A percentile compares a stretch with the other conserved stretches of the same genome.
Conservation (phyloP, 345 rosid species). For the Dipteronia sinensis region DNA sequence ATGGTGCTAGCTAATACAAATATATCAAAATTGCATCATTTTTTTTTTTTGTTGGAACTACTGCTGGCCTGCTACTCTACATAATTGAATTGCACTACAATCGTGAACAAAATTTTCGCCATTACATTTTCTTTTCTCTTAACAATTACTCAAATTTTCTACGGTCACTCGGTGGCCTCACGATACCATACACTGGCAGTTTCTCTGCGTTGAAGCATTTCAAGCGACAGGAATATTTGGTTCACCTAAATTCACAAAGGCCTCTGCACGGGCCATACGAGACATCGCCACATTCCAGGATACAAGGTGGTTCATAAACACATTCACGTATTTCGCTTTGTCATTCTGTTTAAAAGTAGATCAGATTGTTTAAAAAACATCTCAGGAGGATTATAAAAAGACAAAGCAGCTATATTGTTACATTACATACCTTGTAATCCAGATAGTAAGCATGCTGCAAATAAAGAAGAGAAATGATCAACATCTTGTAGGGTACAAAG, state of each 20-base stretch:
- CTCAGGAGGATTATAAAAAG: background rate
- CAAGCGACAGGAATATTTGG: conserved; percentile 84
- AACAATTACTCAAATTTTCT: no score
- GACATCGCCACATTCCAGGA: conserved; percentile 82
- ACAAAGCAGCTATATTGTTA: background rate
- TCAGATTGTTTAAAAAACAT: conserved; percentile 4
- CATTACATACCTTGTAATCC: conserved; percentile 80
- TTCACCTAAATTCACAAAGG: conserved; percentile 84
- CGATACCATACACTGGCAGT: conserved; percentile 5
- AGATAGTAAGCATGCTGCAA: conserved; percentile 94
- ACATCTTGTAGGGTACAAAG: background rate
- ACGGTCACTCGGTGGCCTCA: background rate
- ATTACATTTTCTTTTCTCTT: no score
- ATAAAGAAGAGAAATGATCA: conserved; percentile 12
- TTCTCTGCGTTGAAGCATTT: conserved; percentile 15
- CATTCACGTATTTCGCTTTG: conserved; percentile 61
- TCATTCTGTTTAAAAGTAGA: conserved; percentile 56
- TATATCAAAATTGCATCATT: background rate
- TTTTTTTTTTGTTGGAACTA: background rate
- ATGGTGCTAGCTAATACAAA: background rate
- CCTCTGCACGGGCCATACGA: conserved; percentile 84
- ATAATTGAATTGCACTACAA: background rate
- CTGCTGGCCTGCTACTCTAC: background rate
- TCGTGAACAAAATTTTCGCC: no score
- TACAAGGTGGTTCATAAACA: conserved; percentile 80